Evolutionary conservation across 2,329 filamentous ascomycete genomes (phyloP), one percentile per base, ranked within the genome.

Genomic region (Aureobasidium uvarum): DNA sequence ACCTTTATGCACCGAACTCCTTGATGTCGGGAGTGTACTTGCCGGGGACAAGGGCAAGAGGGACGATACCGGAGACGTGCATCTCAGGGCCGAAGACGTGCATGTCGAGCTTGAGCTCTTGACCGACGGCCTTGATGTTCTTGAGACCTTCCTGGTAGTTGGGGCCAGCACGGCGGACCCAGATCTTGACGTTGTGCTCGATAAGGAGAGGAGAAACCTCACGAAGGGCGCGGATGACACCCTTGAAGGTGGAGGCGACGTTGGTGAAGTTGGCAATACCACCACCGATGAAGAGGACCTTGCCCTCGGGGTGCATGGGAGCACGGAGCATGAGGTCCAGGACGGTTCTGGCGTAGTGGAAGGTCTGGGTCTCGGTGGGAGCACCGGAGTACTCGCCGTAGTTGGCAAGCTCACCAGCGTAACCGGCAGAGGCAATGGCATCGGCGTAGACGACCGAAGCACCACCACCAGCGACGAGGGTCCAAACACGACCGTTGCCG

Each of bases 231-330:
- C 92, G 90, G 78, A 99, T 99, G 79, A 99, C 94, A 84, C 95
- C 95, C 87, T 99, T 99, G 90, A 99, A 99, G 70, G 95, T 99
- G 74, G 90, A 95, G 68, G 95, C 95, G 64, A 81, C 95, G 83
- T 98, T 99, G 85, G 95, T 99, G 85, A 99, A 99, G 89, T 99
- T 99, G 85, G 95, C 95, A 86, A 99, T 99, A 86, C 95, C 95
- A 83, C 95, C 95, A 80, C 95, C 95, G 72, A 99, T 98, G 86
- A 99, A 99, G 71, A 99, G 89, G 63, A 99, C 92, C 87, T 98
- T 99, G 84, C 95, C 95, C 76, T 97, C 89, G 68, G 91, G 86
- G 79, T 86, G 84, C 77, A 87, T 80, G 66, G 95, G 94, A 65
- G 94, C 89, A 72, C 95, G 91, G 73, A 99, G 90, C 91, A 99